Evolutionary conservation across 202 grass and related monocot genomes (phyloP).

Genomic region (Musa balbisiana): DNA sequence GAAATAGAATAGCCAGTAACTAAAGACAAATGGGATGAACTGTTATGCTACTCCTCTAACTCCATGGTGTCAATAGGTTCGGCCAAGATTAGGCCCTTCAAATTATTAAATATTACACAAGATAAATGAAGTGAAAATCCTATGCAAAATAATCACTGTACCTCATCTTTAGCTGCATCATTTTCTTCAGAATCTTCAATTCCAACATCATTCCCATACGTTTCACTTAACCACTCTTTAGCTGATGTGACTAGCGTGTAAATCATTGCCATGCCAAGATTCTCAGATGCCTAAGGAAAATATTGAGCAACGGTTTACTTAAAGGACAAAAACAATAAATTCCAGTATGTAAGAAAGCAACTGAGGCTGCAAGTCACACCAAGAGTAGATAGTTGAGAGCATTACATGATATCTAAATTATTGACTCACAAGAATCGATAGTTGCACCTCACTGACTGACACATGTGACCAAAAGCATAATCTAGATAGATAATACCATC

Average conservation of each 20-base stretch:
- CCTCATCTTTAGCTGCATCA: conserved; percentile 63
- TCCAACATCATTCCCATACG: conserved; percentile 56
- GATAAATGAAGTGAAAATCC: neutral
- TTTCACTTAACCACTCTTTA: conserved; percentile 92
- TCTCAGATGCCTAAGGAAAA: conserved; percentile 62
- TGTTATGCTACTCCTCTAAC: too few relatives aligned
- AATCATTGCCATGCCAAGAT: conserved; percentile 99
- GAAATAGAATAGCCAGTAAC: neutral
- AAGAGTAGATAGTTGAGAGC: neutral
- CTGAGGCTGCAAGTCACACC: neutral
- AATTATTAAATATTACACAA: neutral
- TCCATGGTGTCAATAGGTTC: neutral
- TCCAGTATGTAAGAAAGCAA: neutral
- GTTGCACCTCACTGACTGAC: too few relatives aligned
- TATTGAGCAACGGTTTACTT: neutral
- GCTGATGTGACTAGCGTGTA: conserved; percentile 93
- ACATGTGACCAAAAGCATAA: neutral
- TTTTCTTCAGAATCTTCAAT: conserved; percentile 50
- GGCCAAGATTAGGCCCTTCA: neutral
- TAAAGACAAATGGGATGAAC: too few relatives aligned
- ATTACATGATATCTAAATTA: neutral
- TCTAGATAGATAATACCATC: neutral
- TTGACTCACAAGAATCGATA: too few relatives aligned
- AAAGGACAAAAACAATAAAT: neutral
- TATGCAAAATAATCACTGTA: conserved; percentile 9